Percentiles rank a stretch among this genome's conserved stretches.
Evolutionary conservation across 176 grass and related monocot species (phyloP).

Genomic region (Panicum miliaceum): DNA sequence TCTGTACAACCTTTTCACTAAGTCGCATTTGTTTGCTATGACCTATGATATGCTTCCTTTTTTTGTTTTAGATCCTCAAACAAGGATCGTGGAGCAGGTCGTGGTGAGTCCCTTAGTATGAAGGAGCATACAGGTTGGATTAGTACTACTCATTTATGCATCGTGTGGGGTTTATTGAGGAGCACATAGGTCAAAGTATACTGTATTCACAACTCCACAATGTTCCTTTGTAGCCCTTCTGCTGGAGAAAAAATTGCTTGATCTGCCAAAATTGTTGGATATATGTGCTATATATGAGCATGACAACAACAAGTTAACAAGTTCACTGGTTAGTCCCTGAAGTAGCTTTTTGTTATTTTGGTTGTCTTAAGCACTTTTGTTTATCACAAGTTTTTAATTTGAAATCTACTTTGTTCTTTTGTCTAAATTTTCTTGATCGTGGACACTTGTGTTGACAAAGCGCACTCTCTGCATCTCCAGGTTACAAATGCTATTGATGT

Average conservation of each 20-base stretch:
- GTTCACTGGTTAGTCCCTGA: conserved; percentile 69
- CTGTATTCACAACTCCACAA: conserved; percentile 42
- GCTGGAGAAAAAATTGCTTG: conserved; percentile 91
- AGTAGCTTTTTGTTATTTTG: conserved; percentile 18
- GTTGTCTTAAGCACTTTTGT: neutral
- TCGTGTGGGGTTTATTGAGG: conserved; percentile 19
- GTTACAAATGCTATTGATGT: conserved; percentile 80
- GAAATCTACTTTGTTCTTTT: conserved; percentile 1
- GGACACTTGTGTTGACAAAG: conserved; percentile 34
- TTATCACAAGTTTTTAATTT: conserved; percentile 1
- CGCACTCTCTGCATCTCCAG: conserved; percentile 51
- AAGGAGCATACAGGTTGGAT: conserved; percentile 84
- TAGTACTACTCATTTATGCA: conserved; percentile 16
- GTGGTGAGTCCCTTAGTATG: conserved; percentile 76
- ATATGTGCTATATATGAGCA: conserved; percentile 94
- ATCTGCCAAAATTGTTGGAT: conserved; percentile 92
- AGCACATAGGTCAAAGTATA: conserved; percentile 31
- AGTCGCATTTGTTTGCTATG: conserved; percentile 15
- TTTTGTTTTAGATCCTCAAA: conserved; percentile 78
- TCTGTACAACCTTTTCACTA: conserved; percentile 21
- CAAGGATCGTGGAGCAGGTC: conserved; percentile 76
- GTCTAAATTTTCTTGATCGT: conserved; percentile 31
- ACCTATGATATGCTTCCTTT: conserved; percentile 35
- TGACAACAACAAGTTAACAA: conserved; percentile 80
- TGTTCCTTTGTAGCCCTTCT: conserved; percentile 70